Percentiles rank a stretch among this genome's conserved stretches.
Evolutionary conservation across 2,329 filamentous ascomycete species (phyloP).

Genomic region (Aurifilum marmelostoma): DNA sequence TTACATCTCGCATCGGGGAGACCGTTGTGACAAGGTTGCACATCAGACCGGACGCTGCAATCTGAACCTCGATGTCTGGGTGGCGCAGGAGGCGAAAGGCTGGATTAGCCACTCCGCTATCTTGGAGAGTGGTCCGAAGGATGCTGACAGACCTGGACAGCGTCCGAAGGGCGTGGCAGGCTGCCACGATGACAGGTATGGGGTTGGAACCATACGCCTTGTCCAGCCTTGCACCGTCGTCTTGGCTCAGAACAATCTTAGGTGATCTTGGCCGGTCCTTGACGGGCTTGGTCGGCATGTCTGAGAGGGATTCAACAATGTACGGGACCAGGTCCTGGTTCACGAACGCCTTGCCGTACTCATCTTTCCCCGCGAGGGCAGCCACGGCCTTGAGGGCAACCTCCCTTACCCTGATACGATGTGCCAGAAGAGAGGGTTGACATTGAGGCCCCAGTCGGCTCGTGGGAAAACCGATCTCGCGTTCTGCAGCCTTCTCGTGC

Average conservation of each 20-base stretch:
- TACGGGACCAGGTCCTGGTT: conserved; percentile 80
- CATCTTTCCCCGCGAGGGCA: conserved; percentile 81
- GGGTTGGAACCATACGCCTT: conserved; percentile 73
- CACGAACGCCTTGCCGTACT: conserved; percentile 80
- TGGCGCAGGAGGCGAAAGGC: conserved; percentile 76
- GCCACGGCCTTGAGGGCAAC: conserved; percentile 77
- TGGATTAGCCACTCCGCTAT: conserved; percentile 79
- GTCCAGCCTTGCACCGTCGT: conserved; percentile 37
- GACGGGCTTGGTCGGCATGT: conserved; percentile 57
- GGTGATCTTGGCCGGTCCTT: conserved; percentile 46
- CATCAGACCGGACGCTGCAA: conserved; percentile 81
- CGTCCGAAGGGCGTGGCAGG: conserved; percentile 79
- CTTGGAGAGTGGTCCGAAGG: conserved; percentile 82
- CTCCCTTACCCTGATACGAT: conserved; percentile 77
- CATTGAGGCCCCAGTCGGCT: conserved; percentile 63
- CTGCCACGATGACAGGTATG: conserved; percentile 76
- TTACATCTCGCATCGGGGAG: conserved; percentile 86
- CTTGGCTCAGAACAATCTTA: conserved; percentile 42
- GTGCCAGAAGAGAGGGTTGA: conserved; percentile 61
- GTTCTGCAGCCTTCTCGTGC: conserved; percentile 18
- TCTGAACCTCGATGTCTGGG: conserved; percentile 75
- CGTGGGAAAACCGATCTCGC: conserved; percentile 35
- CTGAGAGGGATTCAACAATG: conserved; percentile 77
- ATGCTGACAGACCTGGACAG: conserved; percentile 84
- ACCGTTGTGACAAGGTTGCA: conserved; percentile 87